phyloP scores from a whole-genome alignment of 2,329 filamentous ascomycete genomes.

The Arthroderma sp. region DNA sequence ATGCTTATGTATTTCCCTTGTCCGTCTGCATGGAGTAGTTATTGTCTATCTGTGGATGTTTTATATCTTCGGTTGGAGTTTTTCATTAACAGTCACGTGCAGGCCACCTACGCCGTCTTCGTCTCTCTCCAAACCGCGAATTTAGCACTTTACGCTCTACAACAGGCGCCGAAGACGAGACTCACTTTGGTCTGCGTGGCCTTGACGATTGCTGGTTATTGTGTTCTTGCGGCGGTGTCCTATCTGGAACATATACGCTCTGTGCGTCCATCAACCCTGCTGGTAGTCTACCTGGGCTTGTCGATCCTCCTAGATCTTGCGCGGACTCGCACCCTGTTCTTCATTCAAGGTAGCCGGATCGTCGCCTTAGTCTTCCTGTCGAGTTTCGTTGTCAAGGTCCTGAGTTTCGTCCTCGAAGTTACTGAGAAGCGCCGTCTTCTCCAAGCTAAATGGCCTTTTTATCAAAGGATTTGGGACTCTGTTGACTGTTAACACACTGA shows the following conservation, averaged over 20 bases:
- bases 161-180: neutral
- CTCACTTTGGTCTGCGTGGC: neutral
- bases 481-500: neutral
- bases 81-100: neutral
- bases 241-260: slow-evolving; percentile 28
- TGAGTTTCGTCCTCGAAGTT: neutral
- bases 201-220: neutral
- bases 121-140: neutral
- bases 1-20: no score
- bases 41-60: neutral
- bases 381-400: neutral
- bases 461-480: neutral
- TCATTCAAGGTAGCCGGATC: neutral
- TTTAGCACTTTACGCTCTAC: neutral
- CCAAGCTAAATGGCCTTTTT: neutral
- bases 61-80: neutral
- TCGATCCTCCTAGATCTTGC: slow-evolving; percentile 32
- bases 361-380: neutral
- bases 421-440: neutral
- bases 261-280: slow-evolving; percentile 30
- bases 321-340: slow-evolving; percentile 24
- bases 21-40: no score
- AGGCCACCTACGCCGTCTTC: neutral
- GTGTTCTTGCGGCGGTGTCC: slow-evolving; percentile 4
- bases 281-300: slow-evolving; percentile 32